Percentiles rank a stretch among this genome's conserved stretches.
These are phyloP conservation scores for Xylaria sp. DNA, from an alignment of 495 filamentous ascomycete species.

Conservation along the genomic window DNA sequence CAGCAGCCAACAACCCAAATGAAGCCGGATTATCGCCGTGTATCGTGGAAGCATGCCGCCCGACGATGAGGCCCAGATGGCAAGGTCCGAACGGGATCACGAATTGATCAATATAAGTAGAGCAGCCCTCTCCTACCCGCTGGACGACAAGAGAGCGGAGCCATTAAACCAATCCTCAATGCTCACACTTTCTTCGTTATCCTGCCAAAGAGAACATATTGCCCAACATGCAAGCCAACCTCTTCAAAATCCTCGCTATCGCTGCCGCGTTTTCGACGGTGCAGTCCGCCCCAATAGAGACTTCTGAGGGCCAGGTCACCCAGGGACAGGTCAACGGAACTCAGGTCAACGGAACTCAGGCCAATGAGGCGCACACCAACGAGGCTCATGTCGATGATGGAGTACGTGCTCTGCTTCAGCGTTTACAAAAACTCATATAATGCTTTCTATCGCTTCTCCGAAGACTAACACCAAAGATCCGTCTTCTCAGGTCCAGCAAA, in stretches of 20 bases:
- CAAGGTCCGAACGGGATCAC: not conserved
- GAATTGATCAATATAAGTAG: not conserved
- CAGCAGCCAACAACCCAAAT: too few relatives aligned
- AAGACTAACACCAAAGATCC: conserved; percentile 5
- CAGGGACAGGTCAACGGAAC: conserved; percentile 5
- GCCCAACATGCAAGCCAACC: conserved; percentile 5
- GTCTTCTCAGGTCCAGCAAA: not conserved
- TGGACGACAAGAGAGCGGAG: not conserved
- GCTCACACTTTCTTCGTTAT: not conserved
- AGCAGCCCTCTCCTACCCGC: not conserved
- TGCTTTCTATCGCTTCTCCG: conserved; percentile 5
- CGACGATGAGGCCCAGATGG: too few relatives aligned
- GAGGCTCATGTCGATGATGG: not conserved
- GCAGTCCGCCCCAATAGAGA: conserved; percentile 4
- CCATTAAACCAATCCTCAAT: not conserved
- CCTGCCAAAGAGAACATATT: not conserved
- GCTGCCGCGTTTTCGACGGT: not conserved
- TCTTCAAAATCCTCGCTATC: not conserved
- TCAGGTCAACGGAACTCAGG: not conserved
- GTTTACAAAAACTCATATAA: not conserved
- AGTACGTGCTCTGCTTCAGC: conserved; percentile 9
- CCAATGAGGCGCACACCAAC: conserved; percentile 1
- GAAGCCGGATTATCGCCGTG: too few relatives aligned
- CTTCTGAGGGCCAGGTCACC: conserved; percentile 3
- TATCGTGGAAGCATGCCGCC: too few relatives aligned